Evolutionary conservation across 305 asterid genomes (phyloP), one percentile per base, ranked within the genome.

Genomic region (Fraxinus platypoda): DNA sequence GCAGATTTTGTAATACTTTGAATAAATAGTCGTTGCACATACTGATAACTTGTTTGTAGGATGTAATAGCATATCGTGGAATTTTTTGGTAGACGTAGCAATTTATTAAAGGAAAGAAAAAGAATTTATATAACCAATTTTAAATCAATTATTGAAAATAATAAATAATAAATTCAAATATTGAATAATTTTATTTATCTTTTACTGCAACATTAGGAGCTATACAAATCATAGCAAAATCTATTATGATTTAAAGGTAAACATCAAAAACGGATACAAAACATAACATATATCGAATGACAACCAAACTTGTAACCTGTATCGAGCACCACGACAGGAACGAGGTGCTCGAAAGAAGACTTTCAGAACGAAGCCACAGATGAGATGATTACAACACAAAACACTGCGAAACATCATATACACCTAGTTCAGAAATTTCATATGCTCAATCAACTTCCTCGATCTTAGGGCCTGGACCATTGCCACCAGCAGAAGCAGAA

Each of bases 401-500:
- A 46, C n/a, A 59, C 11, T 59, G 70, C 2, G 2, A 6, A 57
- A 57, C 70, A 57, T 6, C 70, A 6, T 19, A 21, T n/a, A 7
- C 25, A 8, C 28, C 70, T 5, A 33, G 6, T 3, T 4, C 57
- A 78, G 2, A 34, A 25, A 15, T 13, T 38, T 21, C 21, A 13
- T 3, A 46, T 9, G 4, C 79, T 83, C 73, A 87, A 46, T 87
- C 90, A 3, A 87, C 88, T 59, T 87, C 88, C 85, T 85, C 90
- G 19, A 87, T 87, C 87, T 85, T 85, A 3, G 90, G 88, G 23
- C 88, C 90, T 0, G 87, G 85, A 38, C 82, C 84, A 11, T 80
- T 52, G 7, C 74, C 80, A 38, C 83, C 88, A 0, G 38, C 82
- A 2, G 90, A 57, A 0, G 38, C 80, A 2, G 90, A 57, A 0